Conservation (phyloP, 2,329 filamentous ascomycete genomes). For the Monilinia aucupariae region DNA sequence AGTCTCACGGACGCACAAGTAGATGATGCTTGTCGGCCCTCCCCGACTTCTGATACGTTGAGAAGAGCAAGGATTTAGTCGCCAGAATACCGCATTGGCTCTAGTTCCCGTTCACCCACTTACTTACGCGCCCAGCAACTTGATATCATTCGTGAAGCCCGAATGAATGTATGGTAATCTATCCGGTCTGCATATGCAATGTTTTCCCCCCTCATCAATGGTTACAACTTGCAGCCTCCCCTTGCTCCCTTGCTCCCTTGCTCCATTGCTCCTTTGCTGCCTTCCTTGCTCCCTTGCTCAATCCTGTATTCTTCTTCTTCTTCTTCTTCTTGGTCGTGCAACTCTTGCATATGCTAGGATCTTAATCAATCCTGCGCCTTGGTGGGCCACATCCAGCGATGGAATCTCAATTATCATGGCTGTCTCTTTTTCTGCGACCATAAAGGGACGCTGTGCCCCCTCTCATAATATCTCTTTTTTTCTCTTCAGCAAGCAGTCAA, state of each 20-base stretch:
- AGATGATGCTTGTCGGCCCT: background rate
- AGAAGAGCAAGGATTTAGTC: slow-evolving; percentile 21
- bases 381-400: slow-evolving; percentile 14
- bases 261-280: too few relatives aligned
- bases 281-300: slow-evolving; percentile 3
- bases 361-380: slow-evolving; percentile 11
- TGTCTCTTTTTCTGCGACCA: slow-evolving; percentile 20
- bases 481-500: slow-evolving; percentile 62
- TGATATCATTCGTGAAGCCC: slow-evolving; percentile 10
- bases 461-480: slow-evolving; percentile 27
- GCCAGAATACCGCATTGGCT: slow-evolving; percentile 17
- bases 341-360: slow-evolving; percentile 1
- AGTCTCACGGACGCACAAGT: slow-evolving; percentile 9
- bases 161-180: slow-evolving; percentile 15
- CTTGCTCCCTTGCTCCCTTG: too few relatives aligned
- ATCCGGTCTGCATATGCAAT: slow-evolving; percentile 9
- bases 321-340: background rate
- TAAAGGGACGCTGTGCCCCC: slow-evolving; percentile 30
- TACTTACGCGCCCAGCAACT: slow-evolving; percentile 24
- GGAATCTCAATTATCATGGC: slow-evolving; percentile 7
- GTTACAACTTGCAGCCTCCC: too few relatives aligned
- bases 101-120: slow-evolving; percentile 18
- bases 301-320: too few relatives aligned
- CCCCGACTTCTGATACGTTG: slow-evolving; percentile 11
- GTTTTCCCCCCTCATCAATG: slow-evolving; percentile 14